phyloP scores from a whole-genome alignment of 208 protist genomes.

The Acanthamoeba castellanii region DNA sequence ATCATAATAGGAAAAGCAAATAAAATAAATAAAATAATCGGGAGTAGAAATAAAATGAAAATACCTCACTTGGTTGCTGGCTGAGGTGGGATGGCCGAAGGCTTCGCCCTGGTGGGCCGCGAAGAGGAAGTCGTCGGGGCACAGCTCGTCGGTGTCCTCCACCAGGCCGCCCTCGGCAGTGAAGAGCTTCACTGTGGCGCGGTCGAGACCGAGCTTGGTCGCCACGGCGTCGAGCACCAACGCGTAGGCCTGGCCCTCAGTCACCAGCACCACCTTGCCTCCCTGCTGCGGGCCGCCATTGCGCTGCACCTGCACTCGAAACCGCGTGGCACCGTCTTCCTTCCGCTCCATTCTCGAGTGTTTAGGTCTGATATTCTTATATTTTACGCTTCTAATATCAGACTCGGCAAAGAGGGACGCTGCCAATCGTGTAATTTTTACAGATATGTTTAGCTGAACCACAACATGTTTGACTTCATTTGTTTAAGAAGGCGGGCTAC shows the following conservation, averaged over 20 bases:
- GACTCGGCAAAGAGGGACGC: neutral
- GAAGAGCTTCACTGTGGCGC: neutral
- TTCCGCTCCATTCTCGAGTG: no score
- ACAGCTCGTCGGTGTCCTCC: slow-evolving; percentile 62
- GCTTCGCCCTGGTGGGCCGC: slow-evolving; percentile 9
- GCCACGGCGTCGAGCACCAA: slow-evolving; percentile 36
- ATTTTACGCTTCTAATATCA: no score
- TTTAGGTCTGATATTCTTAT: no score
- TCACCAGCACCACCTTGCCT: slow-evolving; percentile 34
- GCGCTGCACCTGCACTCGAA: slow-evolving; percentile 42
- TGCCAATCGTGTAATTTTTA: neutral
- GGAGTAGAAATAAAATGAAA: neutral
- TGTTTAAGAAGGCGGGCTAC: neutral
- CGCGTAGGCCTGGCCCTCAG: neutral
- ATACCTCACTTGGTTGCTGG: neutral
- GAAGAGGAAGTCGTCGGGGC: slow-evolving; percentile 41
- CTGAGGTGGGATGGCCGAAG: neutral
- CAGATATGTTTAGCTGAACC: neutral
- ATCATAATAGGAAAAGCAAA: no score
- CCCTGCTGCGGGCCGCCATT: slow-evolving; percentile 36
- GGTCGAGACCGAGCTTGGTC: slow-evolving; percentile 50
- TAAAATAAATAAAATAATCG: neutral
- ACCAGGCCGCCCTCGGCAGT: slow-evolving; percentile 25
- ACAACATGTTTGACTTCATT: no score
- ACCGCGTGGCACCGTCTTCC: neutral